Conservation (phyloP, 345 rosid species). For the Mallotus nudiflorus region DNA sequence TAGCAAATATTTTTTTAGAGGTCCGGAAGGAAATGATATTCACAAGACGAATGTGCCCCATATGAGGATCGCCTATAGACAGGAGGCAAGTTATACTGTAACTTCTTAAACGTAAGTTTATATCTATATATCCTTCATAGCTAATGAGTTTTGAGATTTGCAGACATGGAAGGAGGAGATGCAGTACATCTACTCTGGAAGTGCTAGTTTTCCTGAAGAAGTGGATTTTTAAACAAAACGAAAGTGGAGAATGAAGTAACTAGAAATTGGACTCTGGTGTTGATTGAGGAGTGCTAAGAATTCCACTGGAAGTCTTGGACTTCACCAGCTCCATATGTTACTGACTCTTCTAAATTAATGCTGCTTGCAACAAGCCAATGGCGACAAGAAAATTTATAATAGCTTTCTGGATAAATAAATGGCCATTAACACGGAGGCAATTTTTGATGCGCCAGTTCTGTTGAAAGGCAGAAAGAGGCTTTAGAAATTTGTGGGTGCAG, state of each 20-base stretch:
- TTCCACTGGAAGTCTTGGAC: neutral
- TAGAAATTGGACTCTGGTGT: neutral
- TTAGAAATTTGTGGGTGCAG: neutral
- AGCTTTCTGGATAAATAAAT: too few relatives aligned
- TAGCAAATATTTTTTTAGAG: conserved; percentile 36
- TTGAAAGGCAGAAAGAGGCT: neutral
- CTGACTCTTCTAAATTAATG: too few relatives aligned
- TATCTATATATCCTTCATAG: neutral
- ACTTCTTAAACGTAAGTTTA: neutral
- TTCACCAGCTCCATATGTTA: too few relatives aligned
- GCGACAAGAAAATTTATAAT: too few relatives aligned
- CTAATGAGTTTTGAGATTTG: conserved; percentile 14
- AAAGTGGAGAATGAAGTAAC: conserved; percentile 8
- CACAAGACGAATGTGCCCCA: conserved; percentile 51
- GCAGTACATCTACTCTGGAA: conserved; percentile 44
- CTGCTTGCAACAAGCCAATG: neutral
- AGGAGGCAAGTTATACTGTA: conserved; percentile 28
- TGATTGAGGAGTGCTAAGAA: too few relatives aligned
- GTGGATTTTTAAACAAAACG: conserved; percentile 27
- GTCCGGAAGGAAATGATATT: conserved; percentile 51
- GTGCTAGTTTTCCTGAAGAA: conserved; percentile 36
- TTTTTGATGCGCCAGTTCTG: neutral
- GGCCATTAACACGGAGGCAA: neutral
- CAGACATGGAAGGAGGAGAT: conserved; percentile 66
- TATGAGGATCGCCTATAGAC: conserved; percentile 42